These are phyloP conservation scores for Phytophthora meadii DNA, from an alignment of 352 stramenopile genomes.

Conservation along the genomic window DNA sequence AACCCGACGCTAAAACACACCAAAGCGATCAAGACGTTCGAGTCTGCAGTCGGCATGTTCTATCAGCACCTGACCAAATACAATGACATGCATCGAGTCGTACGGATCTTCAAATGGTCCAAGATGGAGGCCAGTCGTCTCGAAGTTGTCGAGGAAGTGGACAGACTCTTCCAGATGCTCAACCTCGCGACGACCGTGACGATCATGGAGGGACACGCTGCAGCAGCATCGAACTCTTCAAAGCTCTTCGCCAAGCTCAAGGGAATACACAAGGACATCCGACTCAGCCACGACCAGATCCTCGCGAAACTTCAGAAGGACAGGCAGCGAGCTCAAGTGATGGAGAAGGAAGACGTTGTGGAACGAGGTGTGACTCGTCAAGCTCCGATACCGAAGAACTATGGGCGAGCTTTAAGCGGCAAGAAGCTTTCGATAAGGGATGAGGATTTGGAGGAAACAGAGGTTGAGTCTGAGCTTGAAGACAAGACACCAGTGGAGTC, in stretches of 20 bases:
- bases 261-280: slow-evolving; percentile 15
- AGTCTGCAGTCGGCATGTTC: slow-evolving; percentile 8
- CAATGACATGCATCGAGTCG: slow-evolving; percentile 22
- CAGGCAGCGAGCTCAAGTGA: not conserved
- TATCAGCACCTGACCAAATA: slow-evolving; percentile 29
- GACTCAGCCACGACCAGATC: slow-evolving; percentile 21
- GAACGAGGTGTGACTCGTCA: not conserved
- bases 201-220: slow-evolving; percentile 22
- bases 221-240: slow-evolving; percentile 7
- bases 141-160: slow-evolving; percentile 35
- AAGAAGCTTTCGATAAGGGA: not conserved
- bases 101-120: slow-evolving; percentile 21
- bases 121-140: slow-evolving; percentile 38
- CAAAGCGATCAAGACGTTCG: slow-evolving; percentile 13
- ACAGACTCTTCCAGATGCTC: slow-evolving; percentile 38
- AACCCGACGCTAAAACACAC: slow-evolving; percentile 16
- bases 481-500: not conserved
- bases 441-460: not conserved
- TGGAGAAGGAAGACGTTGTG: too few species aligned
- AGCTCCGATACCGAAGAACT: not conserved
- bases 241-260: slow-evolving; percentile 25
- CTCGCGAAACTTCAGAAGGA: slow-evolving; percentile 3
- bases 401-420: not conserved
- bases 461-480: not conserved
- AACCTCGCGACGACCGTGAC: slow-evolving; percentile 20